These are phyloP conservation scores for Pseudopyrenochaeta lycopersici DNA, from an alignment of 2,329 filamentous ascomycete genomes.

Conservation along the genomic window DNA sequence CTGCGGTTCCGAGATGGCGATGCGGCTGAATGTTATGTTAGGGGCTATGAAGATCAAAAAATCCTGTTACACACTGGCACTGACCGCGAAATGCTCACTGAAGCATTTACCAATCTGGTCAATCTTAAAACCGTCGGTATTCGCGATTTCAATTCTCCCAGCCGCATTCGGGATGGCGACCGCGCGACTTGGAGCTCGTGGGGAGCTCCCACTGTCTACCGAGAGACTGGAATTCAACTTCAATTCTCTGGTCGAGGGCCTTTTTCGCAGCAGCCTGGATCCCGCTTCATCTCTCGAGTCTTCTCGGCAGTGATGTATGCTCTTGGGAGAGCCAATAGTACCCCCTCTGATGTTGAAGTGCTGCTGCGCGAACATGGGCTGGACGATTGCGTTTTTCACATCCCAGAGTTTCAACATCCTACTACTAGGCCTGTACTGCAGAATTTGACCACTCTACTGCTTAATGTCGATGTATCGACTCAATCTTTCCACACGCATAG, in stretches of 20 bases:
- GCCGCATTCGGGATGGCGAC: slow-evolving; percentile 60
- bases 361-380: slow-evolving; percentile 53
- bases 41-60: slow-evolving; percentile 31
- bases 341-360: slow-evolving; percentile 59
- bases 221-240: slow-evolving; percentile 46
- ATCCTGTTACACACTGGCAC: slow-evolving; percentile 54
- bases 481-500: slow-evolving; percentile 19
- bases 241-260: slow-evolving; percentile 11
- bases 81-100: slow-evolving; percentile 63
- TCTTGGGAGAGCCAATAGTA: slow-evolving; percentile 41
- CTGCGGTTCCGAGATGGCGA: slow-evolving; percentile 22
- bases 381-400: slow-evolving; percentile 54
- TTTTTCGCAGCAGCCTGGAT: slow-evolving; percentile 5
- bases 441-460: slow-evolving; percentile 58
- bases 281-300: slow-evolving; percentile 22
- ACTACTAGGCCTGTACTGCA: slow-evolving; percentile 54
- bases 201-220: slow-evolving; percentile 54
- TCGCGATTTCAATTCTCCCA: slow-evolving; percentile 65
- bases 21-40: slow-evolving; percentile 21
- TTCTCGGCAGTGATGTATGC: slow-evolving; percentile 32
- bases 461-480: slow-evolving; percentile 40
- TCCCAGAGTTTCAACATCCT: slow-evolving; percentile 53
- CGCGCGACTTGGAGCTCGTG: slow-evolving; percentile 63
- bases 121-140: slow-evolving; percentile 67
- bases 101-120: slow-evolving; percentile 64